Base-by-base conservation (phyloP, 768 basidiomycete species). In the Tremella fuciformis region DNA sequence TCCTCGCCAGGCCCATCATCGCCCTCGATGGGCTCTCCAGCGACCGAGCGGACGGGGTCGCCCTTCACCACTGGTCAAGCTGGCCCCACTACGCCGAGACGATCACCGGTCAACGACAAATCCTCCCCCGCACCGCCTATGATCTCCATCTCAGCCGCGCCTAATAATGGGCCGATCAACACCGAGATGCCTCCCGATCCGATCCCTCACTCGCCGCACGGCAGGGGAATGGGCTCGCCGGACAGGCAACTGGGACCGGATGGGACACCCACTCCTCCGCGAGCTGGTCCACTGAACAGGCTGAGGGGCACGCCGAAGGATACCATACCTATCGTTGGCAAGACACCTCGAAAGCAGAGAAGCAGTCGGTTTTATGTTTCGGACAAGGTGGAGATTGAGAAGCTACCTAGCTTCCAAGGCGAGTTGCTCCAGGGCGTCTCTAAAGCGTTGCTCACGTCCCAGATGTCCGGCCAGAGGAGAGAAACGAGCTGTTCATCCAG, bases 301-400 rank as follows among this genome's bases (percentile, higher is more conserved):
- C 60, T 79, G 60, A 72, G 75, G 58, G 63, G 67, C 13, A 65
- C 63, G 3, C 91, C 92, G 55, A 96, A 92, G 78, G 96, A 98
- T 77, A 97, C 91, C 44, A 97, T 98, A 58, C 91, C 94, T 44
- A 89, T 94, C 70, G 86, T 89, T 13, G 92, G 91, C 29, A 98
- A 98, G 73, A 92, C 96, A 22, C 77, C 77, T 9, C 85, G 94
- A 70, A 99, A 98, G 78, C 96, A 99, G 79, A 84, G 93, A 66
- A 97, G 92, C 80, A 92, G 89, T 74, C 84, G 96, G 61, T 98
- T 99, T 70, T 88, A 98, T 50, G 88, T 94, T 59, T 89, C 89
- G 1, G 96, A 98, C 80, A 90, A 86, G 80, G 90, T 96, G 38
- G 94, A 98, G 65, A 91, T 99, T 59, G 91, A 98, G 78, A 86